Evolutionary conservation across 805 yeast genomes (phyloP).

Genomic region (Saturnispora sanitii): DNA sequence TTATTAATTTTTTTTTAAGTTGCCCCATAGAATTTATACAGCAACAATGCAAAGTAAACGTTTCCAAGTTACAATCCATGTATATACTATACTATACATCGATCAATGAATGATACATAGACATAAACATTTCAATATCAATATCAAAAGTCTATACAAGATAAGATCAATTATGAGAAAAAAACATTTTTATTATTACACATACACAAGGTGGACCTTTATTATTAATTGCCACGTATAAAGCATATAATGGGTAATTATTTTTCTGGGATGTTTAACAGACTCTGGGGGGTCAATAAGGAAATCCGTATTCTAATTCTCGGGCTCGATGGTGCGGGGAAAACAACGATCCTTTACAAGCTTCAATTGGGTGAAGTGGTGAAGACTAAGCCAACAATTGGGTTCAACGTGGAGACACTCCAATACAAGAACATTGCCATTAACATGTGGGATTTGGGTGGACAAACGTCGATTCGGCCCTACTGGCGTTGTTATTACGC

Average conservation of each 20-base stretch:
- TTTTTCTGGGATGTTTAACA: conserved; percentile 77
- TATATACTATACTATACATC: too few relatives aligned
- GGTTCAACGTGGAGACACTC: conserved; percentile 90
- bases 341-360: conserved; percentile 87
- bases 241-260: conserved; percentile 77
- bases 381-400: conserved; percentile 69
- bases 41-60: too few relatives aligned
- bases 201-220: not conserved
- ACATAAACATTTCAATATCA: too few relatives aligned
- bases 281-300: conserved; percentile 81
- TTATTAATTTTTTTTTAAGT: too few relatives aligned
- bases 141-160: too few relatives aligned
- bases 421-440: conserved; percentile 80
- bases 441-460: conserved; percentile 97
- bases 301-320: conserved; percentile 84
- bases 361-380: conserved; percentile 81
- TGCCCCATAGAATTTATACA: too few relatives aligned
- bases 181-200: too few relatives aligned
- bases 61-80: too few relatives aligned
- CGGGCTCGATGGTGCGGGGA: conserved; percentile 96
- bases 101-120: too few relatives aligned
- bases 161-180: too few relatives aligned
- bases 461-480: conserved; percentile 91
- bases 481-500: conserved; percentile 96
- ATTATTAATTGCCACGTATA: too few relatives aligned